Conservation (phyloP, 441 rosid genomes). For the Brassica hybrid region DNA sequence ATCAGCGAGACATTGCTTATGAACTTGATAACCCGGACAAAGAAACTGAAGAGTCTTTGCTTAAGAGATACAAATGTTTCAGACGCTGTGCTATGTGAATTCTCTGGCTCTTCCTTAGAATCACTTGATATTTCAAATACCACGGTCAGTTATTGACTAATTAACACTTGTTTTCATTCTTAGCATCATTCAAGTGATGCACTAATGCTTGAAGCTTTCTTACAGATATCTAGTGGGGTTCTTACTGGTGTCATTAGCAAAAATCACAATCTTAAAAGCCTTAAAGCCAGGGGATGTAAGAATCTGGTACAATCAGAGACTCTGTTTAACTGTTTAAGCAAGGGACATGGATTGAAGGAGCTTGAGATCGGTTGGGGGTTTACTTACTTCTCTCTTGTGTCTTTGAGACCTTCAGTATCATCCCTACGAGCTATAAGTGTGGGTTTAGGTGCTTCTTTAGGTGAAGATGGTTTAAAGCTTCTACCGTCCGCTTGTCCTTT, state of each 20-base stretch:
- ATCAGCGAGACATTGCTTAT: constrained; percentile 53
- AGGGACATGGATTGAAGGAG: constrained; percentile 58
- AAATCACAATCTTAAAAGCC: constrained; percentile 66
- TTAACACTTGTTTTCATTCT: not conserved
- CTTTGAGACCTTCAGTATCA: constrained; percentile 59
- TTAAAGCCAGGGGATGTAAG: constrained; percentile 74
- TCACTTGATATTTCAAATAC: constrained; percentile 80
- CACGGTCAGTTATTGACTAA: constrained; percentile 50
- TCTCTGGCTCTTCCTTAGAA: constrained; percentile 74
- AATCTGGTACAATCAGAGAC: constrained; percentile 53
- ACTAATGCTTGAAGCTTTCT: constrained; percentile 21
- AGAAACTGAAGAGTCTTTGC: constrained; percentile 64
- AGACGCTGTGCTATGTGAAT: constrained; percentile 59
- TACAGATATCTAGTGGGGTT: constrained; percentile 70
- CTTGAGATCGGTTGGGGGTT: constrained; percentile 84
- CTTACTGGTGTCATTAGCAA: constrained; percentile 53
- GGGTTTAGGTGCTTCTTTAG: constrained; percentile 79
- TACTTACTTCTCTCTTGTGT: constrained; percentile 55
- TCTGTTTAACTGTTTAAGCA: constrained; percentile 50
- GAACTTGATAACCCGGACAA: constrained; percentile 58
- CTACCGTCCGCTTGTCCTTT: constrained; percentile 66
- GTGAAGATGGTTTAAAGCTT: constrained; percentile 57
- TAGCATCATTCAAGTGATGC: not conserved
- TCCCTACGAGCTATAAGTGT: constrained; percentile 56
- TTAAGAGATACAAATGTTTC: constrained; percentile 65